These are phyloP conservation scores for Amoebophrya sp. DNA, from an alignment of 169 alveolate genomes.

Conservation along the genomic window DNA sequence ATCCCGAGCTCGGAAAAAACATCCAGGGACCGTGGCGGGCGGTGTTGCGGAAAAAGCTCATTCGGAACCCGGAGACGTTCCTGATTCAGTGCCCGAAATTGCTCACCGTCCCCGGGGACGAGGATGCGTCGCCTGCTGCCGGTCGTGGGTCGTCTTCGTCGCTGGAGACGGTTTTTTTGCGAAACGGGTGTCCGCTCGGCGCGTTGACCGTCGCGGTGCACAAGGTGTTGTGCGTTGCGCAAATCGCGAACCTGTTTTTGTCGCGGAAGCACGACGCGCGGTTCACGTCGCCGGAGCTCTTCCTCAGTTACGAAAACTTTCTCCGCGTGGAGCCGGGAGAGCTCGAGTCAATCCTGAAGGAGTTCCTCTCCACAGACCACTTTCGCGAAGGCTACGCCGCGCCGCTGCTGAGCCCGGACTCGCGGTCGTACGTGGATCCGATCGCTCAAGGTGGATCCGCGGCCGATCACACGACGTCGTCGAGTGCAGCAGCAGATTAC, in stretches of 20 bases:
- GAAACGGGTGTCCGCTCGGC: background rate
- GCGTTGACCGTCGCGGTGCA: background rate
- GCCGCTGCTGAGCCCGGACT: no score
- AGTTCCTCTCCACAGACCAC: background rate
- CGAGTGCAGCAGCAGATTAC: no score
- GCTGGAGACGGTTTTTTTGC: background rate
- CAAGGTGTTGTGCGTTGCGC: background rate
- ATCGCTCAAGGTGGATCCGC: no score
- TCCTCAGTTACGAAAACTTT: background rate
- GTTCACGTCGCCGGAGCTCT: background rate
- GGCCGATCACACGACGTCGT: no score
- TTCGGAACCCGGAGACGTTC: background rate
- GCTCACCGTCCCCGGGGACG: no score
- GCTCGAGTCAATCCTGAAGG: background rate
- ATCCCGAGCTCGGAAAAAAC: background rate
- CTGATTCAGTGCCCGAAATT: background rate
- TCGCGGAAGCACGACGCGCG: background rate
- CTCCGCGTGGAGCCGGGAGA: background rate
- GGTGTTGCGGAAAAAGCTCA: no score
- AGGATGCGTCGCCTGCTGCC: no score
- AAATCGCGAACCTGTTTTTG: background rate
- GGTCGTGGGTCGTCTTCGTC: no score
- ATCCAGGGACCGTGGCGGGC: background rate
- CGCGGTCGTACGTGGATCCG: no score
- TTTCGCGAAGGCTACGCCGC: background rate